phyloP scores from a whole-genome alignment of 805 yeast genomes.

The Suhomyces faveliae region DNA sequence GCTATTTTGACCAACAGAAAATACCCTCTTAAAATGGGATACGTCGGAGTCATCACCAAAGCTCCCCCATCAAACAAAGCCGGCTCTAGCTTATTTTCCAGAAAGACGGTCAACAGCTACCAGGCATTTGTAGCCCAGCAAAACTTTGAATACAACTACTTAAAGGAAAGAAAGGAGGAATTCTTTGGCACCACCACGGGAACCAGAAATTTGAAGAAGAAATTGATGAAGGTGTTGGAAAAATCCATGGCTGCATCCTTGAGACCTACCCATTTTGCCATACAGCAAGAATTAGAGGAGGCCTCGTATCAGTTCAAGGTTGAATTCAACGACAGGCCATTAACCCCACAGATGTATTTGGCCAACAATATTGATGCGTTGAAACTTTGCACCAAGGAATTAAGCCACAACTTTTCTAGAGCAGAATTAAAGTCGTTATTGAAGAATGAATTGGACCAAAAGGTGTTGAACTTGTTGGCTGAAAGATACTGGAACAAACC shows the following conservation, averaged over 20 bases:
- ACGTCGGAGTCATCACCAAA: constrained; percentile 95
- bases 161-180: constrained; percentile 59
- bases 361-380: constrained; percentile 88
- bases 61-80: constrained; percentile 49
- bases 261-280: constrained; percentile 81
- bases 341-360: constrained; percentile 91
- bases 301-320: constrained; percentile 91
- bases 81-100: constrained; percentile 42
- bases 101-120: constrained; percentile 47
- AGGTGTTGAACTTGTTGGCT: constrained; percentile 81
- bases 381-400: constrained; percentile 82
- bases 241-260: constrained; percentile 86
- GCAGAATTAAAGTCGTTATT: constrained; percentile 76
- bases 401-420: constrained; percentile 79
- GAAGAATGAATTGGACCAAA: constrained; percentile 84
- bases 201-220: constrained; percentile 70
- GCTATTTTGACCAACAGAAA: constrained; percentile 68
- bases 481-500: constrained; percentile 89
- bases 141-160: constrained; percentile 54
- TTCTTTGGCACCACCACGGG: constrained; percentile 70
- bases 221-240: constrained; percentile 83
- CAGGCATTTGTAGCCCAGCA: constrained; percentile 69
- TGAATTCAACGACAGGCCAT: constrained; percentile 89
- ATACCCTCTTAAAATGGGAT: constrained; percentile 94
- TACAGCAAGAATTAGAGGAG: constrained; percentile 90